Base-by-base conservation (phyloP, 148 eudicot genomes). In the Vaccinium vitisidaea region DNA sequence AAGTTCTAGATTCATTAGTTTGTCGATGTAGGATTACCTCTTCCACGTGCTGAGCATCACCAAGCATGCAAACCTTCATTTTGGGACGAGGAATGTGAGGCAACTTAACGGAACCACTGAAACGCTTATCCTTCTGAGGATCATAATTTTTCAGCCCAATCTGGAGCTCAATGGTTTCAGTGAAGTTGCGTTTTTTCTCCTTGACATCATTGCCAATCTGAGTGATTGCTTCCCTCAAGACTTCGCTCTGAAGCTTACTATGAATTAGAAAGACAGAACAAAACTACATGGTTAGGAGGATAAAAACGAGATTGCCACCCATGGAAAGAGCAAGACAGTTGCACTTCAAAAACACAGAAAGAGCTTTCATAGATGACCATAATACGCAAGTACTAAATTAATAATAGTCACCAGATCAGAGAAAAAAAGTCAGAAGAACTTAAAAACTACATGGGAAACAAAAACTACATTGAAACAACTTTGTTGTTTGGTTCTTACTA, bases 41-140 rank as follows among this genome's bases (percentile, higher is more conserved):
- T 85, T 91, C 98, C 23, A 94, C 95, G 36, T 94, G 98, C 82
- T 92, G 98, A 7, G 98, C 98, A 92, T 94, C 98, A n/a, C 98
- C 98, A 84, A 94, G 98, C 98, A 94, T 93, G 88, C 98, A 94
- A 67, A 94, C 93, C 75, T 91, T 93, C 95, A 94, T 92, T 91
- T 94, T 94, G 19, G 98, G 98, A 23, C 98, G 93, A 49, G 98
- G 95, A 27, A 94, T 91, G 87, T 94, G 93, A 48, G 98, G 95
- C 90, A 94, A 86, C 90, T 90, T 94, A 19, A 94, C 98, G 0
- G 98, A 91, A 19, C 98, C 98, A 88, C 98, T 94, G 91, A 94
- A 94, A 90, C 98, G 98, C 89, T 94, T 94, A 81, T 94, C 98
- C 91, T 94, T 94, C 80, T 94, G 98, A 30, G 98, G 98, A 67